Base-by-base conservation (phyloP, 345 rosid species). In the Citrus australasica region DNA sequence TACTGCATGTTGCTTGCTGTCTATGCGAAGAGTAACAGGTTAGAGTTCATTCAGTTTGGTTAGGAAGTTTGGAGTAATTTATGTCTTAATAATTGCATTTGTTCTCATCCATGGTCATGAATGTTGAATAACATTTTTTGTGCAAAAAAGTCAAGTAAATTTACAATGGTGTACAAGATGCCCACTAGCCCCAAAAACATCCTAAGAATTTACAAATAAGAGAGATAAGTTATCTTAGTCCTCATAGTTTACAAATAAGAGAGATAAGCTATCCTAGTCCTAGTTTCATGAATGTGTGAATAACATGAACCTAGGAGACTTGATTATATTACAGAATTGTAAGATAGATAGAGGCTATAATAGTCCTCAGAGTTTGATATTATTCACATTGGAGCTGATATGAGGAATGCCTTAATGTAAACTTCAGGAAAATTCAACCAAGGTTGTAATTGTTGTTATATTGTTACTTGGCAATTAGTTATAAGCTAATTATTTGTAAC, bases 1-100 rank as follows among this genome's bases (percentile, higher is more conserved):
- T 92, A 95, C 85, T 95, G 97, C 80, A 92, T 91, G 92, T 89
- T 95, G 98, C 86, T 95, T 37, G 94, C 98, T 82, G 97, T 93
- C 77, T 93, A 92, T 84, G 95, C 96, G 19, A 93, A 90, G 83
- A 84, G 83, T 66, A 86, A 85, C 87, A 89, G 97, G 98, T 95
- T 74, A 86, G 92, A 81, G 63, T 73, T 76, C 53, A 16, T n/a
- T 81, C 58, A 33, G 60, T 78, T 61, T 28, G 30, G 27, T 33
- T 30, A 21, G 37, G 77, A 76, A 58, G 51, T 67, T 72, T 37
- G 17, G 64, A 74, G 67, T 65, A 72, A 67, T 63, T 66, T 30
- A 27, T 42, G 40, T 32, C 74, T 71, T 64, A 72, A 25, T 37
- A 42, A 38, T 25, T 76, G 42, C 73, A 61, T 60, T 62, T 22